phyloP scores from a whole-genome alignment of 495 filamentous ascomycete species.

The Beverwykella pulmonaria region DNA sequence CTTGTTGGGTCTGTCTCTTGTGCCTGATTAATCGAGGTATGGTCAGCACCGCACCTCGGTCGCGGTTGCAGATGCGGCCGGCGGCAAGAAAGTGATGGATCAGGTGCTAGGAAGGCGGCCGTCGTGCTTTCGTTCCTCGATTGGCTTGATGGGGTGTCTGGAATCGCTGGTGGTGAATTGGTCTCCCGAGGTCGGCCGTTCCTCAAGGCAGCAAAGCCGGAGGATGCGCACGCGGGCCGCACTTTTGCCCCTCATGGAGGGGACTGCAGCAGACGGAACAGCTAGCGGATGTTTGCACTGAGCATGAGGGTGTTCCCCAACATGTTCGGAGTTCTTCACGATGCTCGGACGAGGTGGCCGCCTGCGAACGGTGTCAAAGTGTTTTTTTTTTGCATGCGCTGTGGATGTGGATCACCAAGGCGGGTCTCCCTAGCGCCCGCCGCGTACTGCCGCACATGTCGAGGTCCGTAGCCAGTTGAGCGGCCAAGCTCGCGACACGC shows the following conservation, averaged over 20 bases:
- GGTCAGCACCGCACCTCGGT: background rate
- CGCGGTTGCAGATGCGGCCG: background rate
- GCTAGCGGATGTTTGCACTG: background rate
- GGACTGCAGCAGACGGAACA: background rate
- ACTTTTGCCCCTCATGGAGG: background rate
- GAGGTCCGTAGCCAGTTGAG: slow-evolving; percentile 10
- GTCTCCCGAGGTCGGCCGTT: slow-evolving; percentile 19
- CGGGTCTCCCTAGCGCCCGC: slow-evolving; percentile 20
- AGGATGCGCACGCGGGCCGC: slow-evolving; percentile 14
- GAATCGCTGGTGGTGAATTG: background rate
- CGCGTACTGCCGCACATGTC: background rate
- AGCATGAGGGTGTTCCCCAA: slow-evolving; percentile 16
- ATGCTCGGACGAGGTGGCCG: background rate
- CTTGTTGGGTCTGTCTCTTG: background rate
- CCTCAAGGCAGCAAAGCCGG: slow-evolving; percentile 25
- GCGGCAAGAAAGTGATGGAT: background rate
- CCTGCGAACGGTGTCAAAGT: slow-evolving; percentile 20
- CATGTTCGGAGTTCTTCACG: background rate
- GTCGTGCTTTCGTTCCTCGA: background rate
- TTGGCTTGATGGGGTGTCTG: slow-evolving; percentile 7
- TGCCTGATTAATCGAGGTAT: background rate
- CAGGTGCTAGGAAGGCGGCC: background rate
- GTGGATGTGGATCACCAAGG: background rate
- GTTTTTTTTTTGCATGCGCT: background rate
- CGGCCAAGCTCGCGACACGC: slow-evolving; percentile 11